These are phyloP conservation scores for Apophysomyces sp. DNA, from an alignment of 371 early-diverging fungal genomes.

Conservation along the genomic window DNA sequence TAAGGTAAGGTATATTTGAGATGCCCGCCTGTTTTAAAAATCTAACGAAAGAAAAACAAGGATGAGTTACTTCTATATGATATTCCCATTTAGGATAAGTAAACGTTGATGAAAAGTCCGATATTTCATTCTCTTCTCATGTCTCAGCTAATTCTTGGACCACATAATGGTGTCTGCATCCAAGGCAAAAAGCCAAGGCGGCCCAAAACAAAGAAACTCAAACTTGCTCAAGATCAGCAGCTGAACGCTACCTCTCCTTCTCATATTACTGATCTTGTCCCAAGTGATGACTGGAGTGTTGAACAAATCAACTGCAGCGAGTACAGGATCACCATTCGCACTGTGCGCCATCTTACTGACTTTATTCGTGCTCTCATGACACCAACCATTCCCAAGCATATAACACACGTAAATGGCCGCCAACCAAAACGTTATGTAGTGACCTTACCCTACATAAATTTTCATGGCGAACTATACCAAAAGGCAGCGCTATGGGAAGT, in stretches of 20 bases:
- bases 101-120: no score
- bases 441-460: conserved; percentile 11
- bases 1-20: no score
- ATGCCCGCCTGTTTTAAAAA: no score
- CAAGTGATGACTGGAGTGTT: conserved; percentile 9
- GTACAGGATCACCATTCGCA: conserved; percentile 9
- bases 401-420: neutral
- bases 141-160: conserved; percentile 12
- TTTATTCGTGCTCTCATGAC: conserved; percentile 1
- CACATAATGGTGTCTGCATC: conserved; percentile 16
- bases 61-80: no score
- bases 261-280: neutral
- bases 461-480: conserved; percentile 15
- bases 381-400: neutral
- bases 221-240: neutral
- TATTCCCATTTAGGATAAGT: no score
- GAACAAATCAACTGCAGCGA: neutral
- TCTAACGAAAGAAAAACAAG: no score
- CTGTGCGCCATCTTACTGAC: conserved; percentile 4
- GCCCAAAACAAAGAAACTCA: conserved; percentile 7
- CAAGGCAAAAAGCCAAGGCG: conserved; percentile 13
- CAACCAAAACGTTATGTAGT: neutral
- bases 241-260: neutral
- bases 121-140: neutral
- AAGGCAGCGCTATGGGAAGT: neutral